Evolutionary conservation across 257 asterid species (phyloP).

Genomic region (Solanum chiquidenum): DNA sequence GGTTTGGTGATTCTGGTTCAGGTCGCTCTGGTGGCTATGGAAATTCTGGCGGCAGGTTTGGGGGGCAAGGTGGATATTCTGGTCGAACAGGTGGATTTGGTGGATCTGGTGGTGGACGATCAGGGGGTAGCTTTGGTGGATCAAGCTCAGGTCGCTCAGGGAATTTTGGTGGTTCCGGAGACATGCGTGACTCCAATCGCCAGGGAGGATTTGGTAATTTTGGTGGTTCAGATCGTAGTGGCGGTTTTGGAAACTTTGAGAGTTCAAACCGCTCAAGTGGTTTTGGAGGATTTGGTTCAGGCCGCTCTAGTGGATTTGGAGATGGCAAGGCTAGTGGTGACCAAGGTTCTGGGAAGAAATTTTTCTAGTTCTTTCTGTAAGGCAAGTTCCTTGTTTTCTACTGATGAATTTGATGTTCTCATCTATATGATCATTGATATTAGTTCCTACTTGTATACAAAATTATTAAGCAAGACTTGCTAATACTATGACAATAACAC

Average conservation of each 20-base stretch:
- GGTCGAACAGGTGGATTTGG: slow-evolving; percentile 39
- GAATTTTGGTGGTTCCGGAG: slow-evolving; percentile 9
- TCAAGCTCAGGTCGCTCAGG: background rate
- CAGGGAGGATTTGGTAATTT: slow-evolving; percentile 34
- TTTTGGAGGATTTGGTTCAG: slow-evolving; percentile 21
- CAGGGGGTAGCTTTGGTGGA: slow-evolving; percentile 20
- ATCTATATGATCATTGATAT: background rate
- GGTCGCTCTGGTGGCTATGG: slow-evolving; percentile 60
- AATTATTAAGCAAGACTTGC: background rate
- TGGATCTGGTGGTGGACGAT: slow-evolving; percentile 28
- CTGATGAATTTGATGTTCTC: background rate
- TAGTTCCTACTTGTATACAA: background rate
- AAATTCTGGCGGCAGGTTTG: slow-evolving; percentile 16
- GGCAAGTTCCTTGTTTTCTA: background rate
- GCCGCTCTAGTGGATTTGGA: slow-evolving; percentile 3
- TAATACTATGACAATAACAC: background rate
- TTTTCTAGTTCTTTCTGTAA: slow-evolving; percentile 5
- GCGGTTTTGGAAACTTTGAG: slow-evolving; percentile 39
- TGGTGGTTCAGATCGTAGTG: slow-evolving; percentile 31
- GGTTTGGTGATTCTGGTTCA: slow-evolving; percentile 49
- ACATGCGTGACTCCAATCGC: slow-evolving; percentile 4
- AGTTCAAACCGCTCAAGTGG: slow-evolving; percentile 22
- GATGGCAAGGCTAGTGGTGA: slow-evolving; percentile 13
- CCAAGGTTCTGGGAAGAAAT: slow-evolving; percentile 11
- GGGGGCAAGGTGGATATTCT: slow-evolving; percentile 22